Conservation (phyloP, 345 rosid species). For the Ceriops tagal region DNA sequence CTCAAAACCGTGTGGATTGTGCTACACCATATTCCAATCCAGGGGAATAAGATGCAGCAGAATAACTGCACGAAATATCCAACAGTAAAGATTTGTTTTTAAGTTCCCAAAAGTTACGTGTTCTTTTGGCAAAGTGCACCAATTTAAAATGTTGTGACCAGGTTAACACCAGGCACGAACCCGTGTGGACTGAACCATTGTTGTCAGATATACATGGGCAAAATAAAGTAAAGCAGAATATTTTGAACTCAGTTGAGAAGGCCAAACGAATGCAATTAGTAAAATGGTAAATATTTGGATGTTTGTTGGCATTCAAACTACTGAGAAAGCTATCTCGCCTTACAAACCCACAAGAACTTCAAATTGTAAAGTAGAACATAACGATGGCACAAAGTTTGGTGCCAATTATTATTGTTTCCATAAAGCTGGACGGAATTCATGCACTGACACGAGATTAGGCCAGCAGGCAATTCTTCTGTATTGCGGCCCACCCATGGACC, state of each 20-base stretch:
- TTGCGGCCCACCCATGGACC: neutral
- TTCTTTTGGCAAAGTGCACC: neutral
- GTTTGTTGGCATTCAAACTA: too few species aligned
- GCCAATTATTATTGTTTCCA: neutral
- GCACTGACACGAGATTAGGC: neutral
- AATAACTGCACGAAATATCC: neutral
- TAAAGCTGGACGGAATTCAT: neutral
- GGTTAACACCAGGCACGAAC: neutral
- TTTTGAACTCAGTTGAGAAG: too few species aligned
- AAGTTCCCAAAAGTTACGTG: too few species aligned
- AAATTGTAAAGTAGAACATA: neutral
- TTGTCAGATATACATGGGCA: too few species aligned
- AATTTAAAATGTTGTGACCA: neutral
- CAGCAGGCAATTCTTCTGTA: neutral
- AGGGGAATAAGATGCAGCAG: neutral
- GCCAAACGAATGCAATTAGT: too few species aligned
- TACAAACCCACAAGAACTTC: neutral
- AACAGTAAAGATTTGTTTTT: too few species aligned
- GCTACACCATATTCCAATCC: too few species aligned
- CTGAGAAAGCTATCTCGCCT: neutral
- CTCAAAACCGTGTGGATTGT: too few species aligned
- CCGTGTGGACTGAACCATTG: too few species aligned
- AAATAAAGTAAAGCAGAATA: too few species aligned
- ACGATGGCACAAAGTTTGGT: neutral
- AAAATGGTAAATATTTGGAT: too few species aligned